Base-by-base conservation (phyloP, 768 basidiomycete genomes). In the Lepiota subincarnata region DNA sequence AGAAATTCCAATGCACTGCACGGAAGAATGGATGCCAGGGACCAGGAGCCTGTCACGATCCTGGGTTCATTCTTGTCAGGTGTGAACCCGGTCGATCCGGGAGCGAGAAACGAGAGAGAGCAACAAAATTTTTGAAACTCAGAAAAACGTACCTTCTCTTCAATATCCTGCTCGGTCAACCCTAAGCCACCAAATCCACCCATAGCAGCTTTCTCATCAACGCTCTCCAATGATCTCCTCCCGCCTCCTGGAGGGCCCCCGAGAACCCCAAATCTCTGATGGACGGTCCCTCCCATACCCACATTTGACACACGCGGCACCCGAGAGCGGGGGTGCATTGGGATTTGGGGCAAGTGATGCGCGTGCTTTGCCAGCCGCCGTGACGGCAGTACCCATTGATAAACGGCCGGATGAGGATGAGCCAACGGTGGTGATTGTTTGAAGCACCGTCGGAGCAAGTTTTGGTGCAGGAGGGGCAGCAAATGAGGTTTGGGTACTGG, bases 131-230 rank as follows among this genome's bases (percentile, higher is more conserved):
- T n/a, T n/a, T n/a, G 24, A 5, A 24, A 5, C 24, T 5, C 2
- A 24, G 24, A 24, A 2, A 24, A 2, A 24, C 60, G n/a, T n/a
- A 86, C 89, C 70, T 83, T 73, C 31, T 84, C 85, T 56, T 90
- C 84, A 56, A 90, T 86, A 44, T 90, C 88, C 61, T 82, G 78
- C 67, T 87, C 84, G 1, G 81, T 80, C 58, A 86, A 62, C 26
- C 74, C 76, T 36, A 70, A 49, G 24, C 71, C 70, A 16, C 72
- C 40, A 52, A 62, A 69, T n/a, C n/a, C n/a, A 48, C 67, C 69
- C 69, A n/a, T n/a, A n/a, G n/a, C n/a, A n/a, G 36, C 66, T 62
- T 57, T 70, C 70, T 53, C 62, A 46, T 53, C 63, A 60, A 43
- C 59, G 58, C 39, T 66, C 66, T 47, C 63, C 59, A 40, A 66